Evolutionary conservation across 805 yeast species (phyloP), one percentile per base, ranked within the genome.

Genomic region (Sugiyamaella qingdaonensis): DNA sequence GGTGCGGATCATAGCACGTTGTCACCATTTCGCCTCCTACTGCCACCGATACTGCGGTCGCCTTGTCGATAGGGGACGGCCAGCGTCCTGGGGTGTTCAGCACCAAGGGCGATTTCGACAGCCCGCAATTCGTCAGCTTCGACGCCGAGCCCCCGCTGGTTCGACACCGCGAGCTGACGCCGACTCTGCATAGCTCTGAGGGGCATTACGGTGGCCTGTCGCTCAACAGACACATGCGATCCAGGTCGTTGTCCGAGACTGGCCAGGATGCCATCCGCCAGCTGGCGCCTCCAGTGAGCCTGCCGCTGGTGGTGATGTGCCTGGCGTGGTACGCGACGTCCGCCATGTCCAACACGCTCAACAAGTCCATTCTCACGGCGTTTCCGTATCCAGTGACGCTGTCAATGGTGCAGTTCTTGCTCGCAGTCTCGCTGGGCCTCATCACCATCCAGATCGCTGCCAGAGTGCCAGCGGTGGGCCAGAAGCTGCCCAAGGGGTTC

Each of bases 341-440:
- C 32, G 91, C 95, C 9, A 69, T 91, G 8, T 86, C 96, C 2
- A 85, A 85, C 59, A 89, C 88, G 64, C 75, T 92, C 34, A 83
- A 95, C 34, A 92, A 92, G 67, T 73, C 83, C 46, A 88, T 92
- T 46, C 72, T 92, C 55, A 79, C 74, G 58, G 72, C 74, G 46
- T 90, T 85, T 68, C 78, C 78, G 44, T 87, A 82, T 66, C 97
- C 99, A 1, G 82, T 90, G n/a, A 85, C 96, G 0, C 77, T 94
- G 53, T 89, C 97, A 1, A 90, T 91, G 74, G 71, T 85, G 51
- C 98, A 94, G 72, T 92, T 92, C 64, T 62, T 85, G 31, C 73
- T 88, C 61, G 90, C 90, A 60, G 84, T 84, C 2, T 36, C 72
- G 10, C 73, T 86, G 55, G 86, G 94, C 58, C 57, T 82, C 21